phyloP scores from a whole-genome alignment of 2,329 filamentous ascomycete genomes.

The Claviceps citrina region DNA sequence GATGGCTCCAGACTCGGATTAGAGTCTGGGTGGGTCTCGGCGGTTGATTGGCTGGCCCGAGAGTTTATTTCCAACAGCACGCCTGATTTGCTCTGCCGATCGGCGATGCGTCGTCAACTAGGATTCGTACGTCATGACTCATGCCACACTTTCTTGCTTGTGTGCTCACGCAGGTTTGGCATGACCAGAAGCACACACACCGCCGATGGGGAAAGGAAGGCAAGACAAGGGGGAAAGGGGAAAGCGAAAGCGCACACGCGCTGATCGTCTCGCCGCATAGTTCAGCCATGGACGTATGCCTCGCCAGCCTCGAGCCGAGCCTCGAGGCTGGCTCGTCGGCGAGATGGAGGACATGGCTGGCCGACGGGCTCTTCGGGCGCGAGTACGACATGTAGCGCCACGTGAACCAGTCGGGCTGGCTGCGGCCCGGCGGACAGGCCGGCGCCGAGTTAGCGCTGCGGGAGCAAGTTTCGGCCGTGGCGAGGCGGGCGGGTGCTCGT shows the following conservation, averaged over 20 bases:
- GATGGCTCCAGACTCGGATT: too few relatives aligned
- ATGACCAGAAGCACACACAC: neutral
- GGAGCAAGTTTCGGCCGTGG: slow-evolving; percentile 22
- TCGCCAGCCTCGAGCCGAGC: slow-evolving; percentile 31
- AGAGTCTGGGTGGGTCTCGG: too few relatives aligned
- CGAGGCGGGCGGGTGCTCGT: slow-evolving; percentile 28
- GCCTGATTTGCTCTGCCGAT: too few relatives aligned
- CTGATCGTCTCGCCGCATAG: slow-evolving; percentile 1
- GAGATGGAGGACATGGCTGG: slow-evolving; percentile 34
- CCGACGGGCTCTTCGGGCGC: slow-evolving; percentile 37
- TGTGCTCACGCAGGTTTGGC: too few relatives aligned
- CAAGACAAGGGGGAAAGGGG: too few relatives aligned
- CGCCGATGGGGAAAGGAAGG: too few relatives aligned
- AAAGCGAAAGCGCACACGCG: too few relatives aligned
- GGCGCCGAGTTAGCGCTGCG: slow-evolving; percentile 34
- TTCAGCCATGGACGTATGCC: slow-evolving; percentile 10
- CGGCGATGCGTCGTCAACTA: too few relatives aligned
- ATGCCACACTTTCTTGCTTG: neutral
- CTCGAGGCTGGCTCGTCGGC: slow-evolving; percentile 35
- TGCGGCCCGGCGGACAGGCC: slow-evolving; percentile 16
- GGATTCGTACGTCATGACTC: slow-evolving; percentile 2
- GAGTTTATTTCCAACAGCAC: too few relatives aligned
- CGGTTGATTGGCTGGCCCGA: too few relatives aligned
- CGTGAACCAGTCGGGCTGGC: slow-evolving; percentile 35
- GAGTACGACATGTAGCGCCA: slow-evolving; percentile 37